These are phyloP conservation scores for Rhamnella rubrinervis DNA, from an alignment of 331 rosid species.

Conservation along the genomic window DNA sequence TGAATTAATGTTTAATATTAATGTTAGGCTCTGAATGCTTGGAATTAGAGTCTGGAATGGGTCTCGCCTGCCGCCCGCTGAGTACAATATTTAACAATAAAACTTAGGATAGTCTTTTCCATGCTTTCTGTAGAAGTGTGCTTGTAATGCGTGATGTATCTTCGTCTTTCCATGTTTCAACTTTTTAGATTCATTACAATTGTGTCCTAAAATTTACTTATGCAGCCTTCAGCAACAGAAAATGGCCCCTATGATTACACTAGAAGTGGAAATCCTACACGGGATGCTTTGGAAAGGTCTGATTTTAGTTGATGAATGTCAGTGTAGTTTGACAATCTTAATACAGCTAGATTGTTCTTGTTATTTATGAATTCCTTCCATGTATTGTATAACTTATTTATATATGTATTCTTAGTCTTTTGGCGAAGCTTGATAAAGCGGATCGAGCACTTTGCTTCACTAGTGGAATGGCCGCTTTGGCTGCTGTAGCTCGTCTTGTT, in stretches of 20 bases:
- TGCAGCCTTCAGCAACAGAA: conserved; percentile 86
- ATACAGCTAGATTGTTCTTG: conserved; percentile 10
- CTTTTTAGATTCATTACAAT: background rate
- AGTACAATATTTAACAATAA: too few species aligned
- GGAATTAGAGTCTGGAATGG: background rate
- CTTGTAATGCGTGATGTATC: background rate
- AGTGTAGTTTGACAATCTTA: conserved; percentile 8
- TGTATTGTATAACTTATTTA: conserved; percentile 14
- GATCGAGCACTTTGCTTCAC: conserved; percentile 93
- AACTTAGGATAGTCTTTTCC: too few species aligned
- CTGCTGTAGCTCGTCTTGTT: conserved; percentile 76
- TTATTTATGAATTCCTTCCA: conserved; percentile 6
- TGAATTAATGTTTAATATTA: background rate
- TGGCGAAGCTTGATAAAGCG: conserved; percentile 91
- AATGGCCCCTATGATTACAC: conserved; percentile 94
- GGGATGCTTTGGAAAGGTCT: conserved; percentile 85
- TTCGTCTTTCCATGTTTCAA: background rate
- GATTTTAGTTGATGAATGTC: conserved; percentile 12
- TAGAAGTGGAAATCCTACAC: conserved; percentile 93
- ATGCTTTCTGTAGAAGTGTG: background rate
- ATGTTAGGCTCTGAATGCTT: background rate
- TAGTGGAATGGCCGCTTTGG: conserved; percentile 94
- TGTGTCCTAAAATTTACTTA: background rate
- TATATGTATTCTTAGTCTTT: conserved; percentile 50
- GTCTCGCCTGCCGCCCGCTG: too few species aligned